Base-by-base conservation (phyloP, 2,329 filamentous ascomycete genomes). In the Xylariaceae sp. region DNA sequence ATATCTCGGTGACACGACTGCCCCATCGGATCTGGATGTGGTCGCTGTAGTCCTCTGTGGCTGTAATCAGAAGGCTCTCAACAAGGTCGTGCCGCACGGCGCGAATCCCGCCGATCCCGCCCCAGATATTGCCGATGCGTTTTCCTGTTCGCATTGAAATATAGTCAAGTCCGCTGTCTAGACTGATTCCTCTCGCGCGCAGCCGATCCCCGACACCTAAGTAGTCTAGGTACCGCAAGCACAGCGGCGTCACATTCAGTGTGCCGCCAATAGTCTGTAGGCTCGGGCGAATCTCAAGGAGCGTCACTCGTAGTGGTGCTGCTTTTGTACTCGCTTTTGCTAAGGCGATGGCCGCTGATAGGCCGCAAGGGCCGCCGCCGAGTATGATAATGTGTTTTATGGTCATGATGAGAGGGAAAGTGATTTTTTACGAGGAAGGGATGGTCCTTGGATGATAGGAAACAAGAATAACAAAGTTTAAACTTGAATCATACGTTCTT, bases 261-360 rank as follows among this genome's bases (percentile, higher is more conserved):
- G 36, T 38, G 10, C 36, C 36, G 36, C 36, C 36, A 20, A 38
- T 38, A 22, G 36, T 38, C 36, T 19, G n/a, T 5, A 38, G 36
- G 7, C 20, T 12, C 5, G 36, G 36, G 12, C 36, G 36, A 6
- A 38, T 11, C 17, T 38, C 36, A 11, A 38, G n/a, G 5, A 38
- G 16, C 12, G n/a, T 38, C 12, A 38, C 22, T n/a, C 22, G 36
- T 5, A 38, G 17, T 5, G 36, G 36, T 20, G 8, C 7, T 6
- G 36, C 19, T 6, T n/a, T 6, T 7, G 36, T 38, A n/a, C 16
- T 20, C 7, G n/a, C 14, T 14, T 10, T 38, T 17, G 36, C 7
- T 22, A 38, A 20, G 36, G 36, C 36, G 16, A 38, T 38, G 36
- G 36, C 36, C 12, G 36, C 22, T 17, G 16, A 14, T n/a, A 38